These are phyloP conservation scores for Lentinula guzmanii DNA, from an alignment of 768 basidiomycete species.

Conservation along the genomic window DNA sequence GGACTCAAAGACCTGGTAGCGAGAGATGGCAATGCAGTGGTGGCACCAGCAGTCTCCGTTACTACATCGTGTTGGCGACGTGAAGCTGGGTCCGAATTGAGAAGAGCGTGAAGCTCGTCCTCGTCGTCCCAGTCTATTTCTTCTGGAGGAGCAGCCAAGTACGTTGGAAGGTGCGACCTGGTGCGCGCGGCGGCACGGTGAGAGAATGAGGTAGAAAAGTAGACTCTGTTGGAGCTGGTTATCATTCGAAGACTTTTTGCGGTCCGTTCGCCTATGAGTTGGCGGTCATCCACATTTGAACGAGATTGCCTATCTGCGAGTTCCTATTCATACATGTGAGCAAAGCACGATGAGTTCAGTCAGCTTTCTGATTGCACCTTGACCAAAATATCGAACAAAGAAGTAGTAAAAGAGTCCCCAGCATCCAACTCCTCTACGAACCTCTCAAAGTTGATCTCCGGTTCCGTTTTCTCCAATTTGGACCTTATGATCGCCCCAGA, in stretches of 20 bases:
- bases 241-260: conserved; percentile 56
- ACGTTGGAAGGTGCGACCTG: conserved; percentile 38
- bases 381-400: conserved; percentile 70
- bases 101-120: conserved; percentile 47
- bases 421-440: conserved; percentile 75
- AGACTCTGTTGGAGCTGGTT: conserved; percentile 46
- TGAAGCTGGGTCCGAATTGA: conserved; percentile 34
- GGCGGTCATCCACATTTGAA: conserved; percentile 44
- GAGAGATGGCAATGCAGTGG: background rate
- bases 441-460: conserved; percentile 63
- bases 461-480: conserved; percentile 57
- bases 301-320: conserved; percentile 66
- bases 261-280: conserved; percentile 63
- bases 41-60: conserved; percentile 8
- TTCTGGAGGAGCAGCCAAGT: conserved; percentile 43
- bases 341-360: background rate
- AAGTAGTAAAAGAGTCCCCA: conserved; percentile 76
- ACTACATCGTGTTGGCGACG: conserved; percentile 63
- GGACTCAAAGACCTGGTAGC: conserved; percentile 1
- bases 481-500: conserved; percentile 68
- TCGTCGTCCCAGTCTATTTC: conserved; percentile 58
- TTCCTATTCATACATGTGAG: conserved; percentile 42
- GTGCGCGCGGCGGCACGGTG: background rate
- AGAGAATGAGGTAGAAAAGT: conserved; percentile 23
- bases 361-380: conserved; percentile 43